phyloP scores from a whole-genome alignment of 305 asterid species.

The Solanum chacoense region DNA sequence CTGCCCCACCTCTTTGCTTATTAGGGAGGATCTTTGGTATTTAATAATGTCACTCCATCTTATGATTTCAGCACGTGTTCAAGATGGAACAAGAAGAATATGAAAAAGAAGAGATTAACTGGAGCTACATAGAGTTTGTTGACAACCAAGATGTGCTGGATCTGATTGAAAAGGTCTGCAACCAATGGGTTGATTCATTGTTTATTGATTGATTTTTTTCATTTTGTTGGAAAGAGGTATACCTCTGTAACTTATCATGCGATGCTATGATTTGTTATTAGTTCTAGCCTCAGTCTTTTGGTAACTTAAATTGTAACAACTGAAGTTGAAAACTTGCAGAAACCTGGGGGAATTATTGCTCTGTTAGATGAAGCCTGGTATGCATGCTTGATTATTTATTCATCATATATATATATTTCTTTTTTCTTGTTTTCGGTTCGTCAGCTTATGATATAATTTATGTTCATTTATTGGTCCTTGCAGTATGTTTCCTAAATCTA shows the following conservation, averaged over 20 bases:
- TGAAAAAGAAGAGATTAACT: constrained; percentile 85
- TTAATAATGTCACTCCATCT: neutral
- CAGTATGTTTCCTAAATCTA: constrained; percentile 99
- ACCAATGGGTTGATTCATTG: neutral
- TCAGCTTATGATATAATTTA: constrained; percentile 11
- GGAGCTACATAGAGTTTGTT: constrained; percentile 99
- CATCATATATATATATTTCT: neutral
- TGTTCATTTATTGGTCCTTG: constrained; percentile 19
- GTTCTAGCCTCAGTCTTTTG: neutral
- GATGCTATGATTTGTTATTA: neutral
- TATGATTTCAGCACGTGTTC: constrained; percentile 79
- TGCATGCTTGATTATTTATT: constrained; percentile 5
- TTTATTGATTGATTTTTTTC: neutral
- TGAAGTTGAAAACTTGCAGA: constrained; percentile 42
- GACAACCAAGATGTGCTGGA: constrained; percentile 99
- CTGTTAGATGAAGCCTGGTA: constrained; percentile 99
- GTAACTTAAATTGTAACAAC: neutral
- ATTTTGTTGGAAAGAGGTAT: neutral
- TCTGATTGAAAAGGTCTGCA: constrained; percentile 86
- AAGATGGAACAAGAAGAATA: constrained; percentile 99
- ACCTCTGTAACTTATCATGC: neutral
- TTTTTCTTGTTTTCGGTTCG: neutral
- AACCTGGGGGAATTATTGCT: constrained; percentile 99
- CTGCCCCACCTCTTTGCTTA: neutral
- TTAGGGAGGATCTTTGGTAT: neutral